phyloP scores from a whole-genome alignment of 1,284 basidiomycete genomes.

The Schizopora paradoxa region DNA sequence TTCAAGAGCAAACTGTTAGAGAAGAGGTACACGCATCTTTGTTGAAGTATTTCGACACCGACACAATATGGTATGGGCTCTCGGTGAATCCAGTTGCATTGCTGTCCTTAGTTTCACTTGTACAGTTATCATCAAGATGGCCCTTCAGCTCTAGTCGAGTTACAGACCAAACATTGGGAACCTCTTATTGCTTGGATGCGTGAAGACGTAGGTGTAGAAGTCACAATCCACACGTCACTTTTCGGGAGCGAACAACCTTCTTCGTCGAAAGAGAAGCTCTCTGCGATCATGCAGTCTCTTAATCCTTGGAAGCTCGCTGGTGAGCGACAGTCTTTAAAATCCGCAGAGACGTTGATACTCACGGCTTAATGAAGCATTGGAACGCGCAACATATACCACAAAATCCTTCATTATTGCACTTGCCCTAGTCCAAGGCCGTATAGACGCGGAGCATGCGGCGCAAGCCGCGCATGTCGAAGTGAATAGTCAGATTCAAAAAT shows the following conservation, averaged over 20 bases:
- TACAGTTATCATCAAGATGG: constrained; percentile 78
- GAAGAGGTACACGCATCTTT: constrained; percentile 69
- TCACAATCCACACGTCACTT: constrained; percentile 66
- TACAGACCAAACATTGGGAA: constrained; percentile 89
- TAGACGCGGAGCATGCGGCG: constrained; percentile 83
- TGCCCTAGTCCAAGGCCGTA: constrained; percentile 71
- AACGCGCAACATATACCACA: constrained; percentile 83
- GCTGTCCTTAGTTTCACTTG: neutral
- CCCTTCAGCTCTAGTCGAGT: constrained; percentile 68
- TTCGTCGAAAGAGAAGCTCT: constrained; percentile 60
- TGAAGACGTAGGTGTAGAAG: constrained; percentile 58
- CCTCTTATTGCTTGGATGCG: constrained; percentile 82
- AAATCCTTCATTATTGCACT: constrained; percentile 91
- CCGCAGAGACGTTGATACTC: neutral
- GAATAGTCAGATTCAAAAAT: constrained; percentile 88
- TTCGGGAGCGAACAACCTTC: constrained; percentile 62
- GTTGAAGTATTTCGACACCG: constrained; percentile 88
- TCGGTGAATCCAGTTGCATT: neutral
- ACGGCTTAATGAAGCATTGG: constrained; percentile 61
- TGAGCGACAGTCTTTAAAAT: constrained; percentile 34
- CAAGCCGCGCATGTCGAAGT: constrained; percentile 90
- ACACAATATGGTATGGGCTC: constrained; percentile 79
- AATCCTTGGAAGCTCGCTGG: constrained; percentile 86
- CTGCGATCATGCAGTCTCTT: constrained; percentile 52
- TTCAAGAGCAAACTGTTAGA: constrained; percentile 53